phyloP scores from a whole-genome alignment of 2,329 filamentous ascomycete species.

The Rosellinia necatrix region DNA sequence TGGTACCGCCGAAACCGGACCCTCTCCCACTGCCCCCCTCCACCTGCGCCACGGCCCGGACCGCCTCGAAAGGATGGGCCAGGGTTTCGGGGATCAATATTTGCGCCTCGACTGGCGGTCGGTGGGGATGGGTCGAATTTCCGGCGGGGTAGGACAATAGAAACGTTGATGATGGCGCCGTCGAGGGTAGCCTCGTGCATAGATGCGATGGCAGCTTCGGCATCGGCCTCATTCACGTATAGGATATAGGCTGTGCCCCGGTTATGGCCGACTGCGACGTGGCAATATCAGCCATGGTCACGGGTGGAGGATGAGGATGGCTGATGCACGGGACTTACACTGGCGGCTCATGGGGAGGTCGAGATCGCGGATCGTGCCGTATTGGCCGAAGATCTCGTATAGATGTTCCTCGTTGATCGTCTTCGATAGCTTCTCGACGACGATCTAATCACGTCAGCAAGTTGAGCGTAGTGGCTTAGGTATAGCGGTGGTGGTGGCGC shows the following conservation, averaged over 20 bases:
- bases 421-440: slow-evolving; percentile 93
- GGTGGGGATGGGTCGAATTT: slow-evolving; percentile 83
- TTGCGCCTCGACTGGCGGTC: slow-evolving; percentile 65
- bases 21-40: slow-evolving; percentile 43
- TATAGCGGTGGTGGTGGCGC: not conserved
- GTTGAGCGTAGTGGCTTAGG: not conserved
- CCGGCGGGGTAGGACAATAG: slow-evolving; percentile 82
- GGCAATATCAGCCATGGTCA: slow-evolving; percentile 10
- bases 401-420: slow-evolving; percentile 90
- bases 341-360: slow-evolving; percentile 88
- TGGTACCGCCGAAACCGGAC: slow-evolving; percentile 39
- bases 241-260: slow-evolving; percentile 93
- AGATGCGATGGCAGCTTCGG: slow-evolving; percentile 86
- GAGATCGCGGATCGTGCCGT: slow-evolving; percentile 82
- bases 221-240: slow-evolving; percentile 75
- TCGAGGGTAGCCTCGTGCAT: slow-evolving; percentile 99
- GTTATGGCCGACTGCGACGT: slow-evolving; percentile 76
- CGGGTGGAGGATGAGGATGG: not conserved
- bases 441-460: slow-evolving; percentile 64
- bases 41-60: slow-evolving; percentile 41
- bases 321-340: slow-evolving; percentile 56
- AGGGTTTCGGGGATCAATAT: slow-evolving; percentile 60
- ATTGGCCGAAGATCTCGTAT: slow-evolving; percentile 87
- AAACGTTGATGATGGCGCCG: slow-evolving; percentile 80
- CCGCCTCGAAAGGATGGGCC: slow-evolving; percentile 42